Evolutionary conservation across 257 asterid genomes (phyloP), one percentile per base, ranked within the genome.

Genomic region (Gardenia jasminoides): DNA sequence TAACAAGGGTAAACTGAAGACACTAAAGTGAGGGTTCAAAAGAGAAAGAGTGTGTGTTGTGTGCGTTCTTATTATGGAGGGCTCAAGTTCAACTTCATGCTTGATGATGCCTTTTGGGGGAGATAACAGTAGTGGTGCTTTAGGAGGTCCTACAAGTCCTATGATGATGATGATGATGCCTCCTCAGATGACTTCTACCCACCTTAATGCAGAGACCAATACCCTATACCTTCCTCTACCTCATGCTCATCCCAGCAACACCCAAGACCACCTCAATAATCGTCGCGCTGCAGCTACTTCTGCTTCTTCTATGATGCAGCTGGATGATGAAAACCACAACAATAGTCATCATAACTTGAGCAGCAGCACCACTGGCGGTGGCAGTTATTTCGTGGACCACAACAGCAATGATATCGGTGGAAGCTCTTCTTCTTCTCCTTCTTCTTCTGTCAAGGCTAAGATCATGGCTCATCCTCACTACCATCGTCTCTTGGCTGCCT

Each of bases 391-490:
- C 75, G 87, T 91, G 94, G 96, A 92, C 61, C 65, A 20, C 1
- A 80, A 74, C 67, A 76, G 20, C 56, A 83, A 80, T 72, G 82
- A 80, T 80, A 64, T 79, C 41, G 74, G 46, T 12, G 88, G 70
- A 20, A 58, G 74, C 76, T 79, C 86, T 79, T 72, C 79, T 52
- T 54, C 61, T 3, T 72, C 79, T 52, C 76, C 93, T 20, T 6
- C 26, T 20, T 70, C 80, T 33, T 78, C 93, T 20, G 84, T 88
- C 9, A 93, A 87, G 90, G 90, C 97, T 0, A 95, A 93, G 85
- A 95, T 95, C 86, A 87, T 95, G 92, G 86, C 96, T 70, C 99
- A 95, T 84, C 99, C 99, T 67, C 92, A 87, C 84, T 95, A 93
- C 89, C 89, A 84, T 47, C 94, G 98, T 30, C 98, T 95, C 77